A percentile compares a stretch with the other conserved stretches of the same genome.
Conservation (phyloP, 345 rosid species). For the Sonneratia caseolaris region DNA sequence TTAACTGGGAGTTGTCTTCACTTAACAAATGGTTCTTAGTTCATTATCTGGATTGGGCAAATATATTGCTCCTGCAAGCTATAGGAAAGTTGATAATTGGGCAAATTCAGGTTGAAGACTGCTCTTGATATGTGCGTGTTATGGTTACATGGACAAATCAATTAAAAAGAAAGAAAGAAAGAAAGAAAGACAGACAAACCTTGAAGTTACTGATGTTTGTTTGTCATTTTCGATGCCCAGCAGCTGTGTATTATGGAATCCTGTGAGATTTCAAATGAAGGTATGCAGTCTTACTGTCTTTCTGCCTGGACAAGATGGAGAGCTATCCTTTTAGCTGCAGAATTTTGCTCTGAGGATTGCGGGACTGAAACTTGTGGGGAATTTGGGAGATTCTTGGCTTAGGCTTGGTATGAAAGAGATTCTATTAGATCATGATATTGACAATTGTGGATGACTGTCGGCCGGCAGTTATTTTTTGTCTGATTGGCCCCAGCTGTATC, state of each 20-base stretch:
- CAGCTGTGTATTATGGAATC: neutral
- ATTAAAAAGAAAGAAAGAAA: too few relatives aligned
- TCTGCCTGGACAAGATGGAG: neutral
- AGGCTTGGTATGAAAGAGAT: neutral
- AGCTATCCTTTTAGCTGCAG: neutral
- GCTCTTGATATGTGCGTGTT: neutral
- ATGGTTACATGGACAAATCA: neutral
- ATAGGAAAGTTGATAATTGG: neutral
- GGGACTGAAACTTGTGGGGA: neutral
- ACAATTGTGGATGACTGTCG: neutral
- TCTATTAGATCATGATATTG: neutral
- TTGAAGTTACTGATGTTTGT: neutral
- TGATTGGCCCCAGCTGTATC: neutral
- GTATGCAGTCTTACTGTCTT: neutral
- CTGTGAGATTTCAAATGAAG: neutral
- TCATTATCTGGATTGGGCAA: neutral
- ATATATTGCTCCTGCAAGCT: neutral
- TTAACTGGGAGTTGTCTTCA: neutral
- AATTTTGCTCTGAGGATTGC: neutral
- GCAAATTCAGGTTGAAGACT: neutral
- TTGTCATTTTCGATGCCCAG: neutral
- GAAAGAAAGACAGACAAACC: neutral
- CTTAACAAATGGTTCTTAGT: neutral
- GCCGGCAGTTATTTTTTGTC: neutral
- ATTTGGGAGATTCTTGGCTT: neutral